Evolutionary conservation across 805 yeast genomes (phyloP).

Genomic region (Myxozyma melibiosi): DNA sequence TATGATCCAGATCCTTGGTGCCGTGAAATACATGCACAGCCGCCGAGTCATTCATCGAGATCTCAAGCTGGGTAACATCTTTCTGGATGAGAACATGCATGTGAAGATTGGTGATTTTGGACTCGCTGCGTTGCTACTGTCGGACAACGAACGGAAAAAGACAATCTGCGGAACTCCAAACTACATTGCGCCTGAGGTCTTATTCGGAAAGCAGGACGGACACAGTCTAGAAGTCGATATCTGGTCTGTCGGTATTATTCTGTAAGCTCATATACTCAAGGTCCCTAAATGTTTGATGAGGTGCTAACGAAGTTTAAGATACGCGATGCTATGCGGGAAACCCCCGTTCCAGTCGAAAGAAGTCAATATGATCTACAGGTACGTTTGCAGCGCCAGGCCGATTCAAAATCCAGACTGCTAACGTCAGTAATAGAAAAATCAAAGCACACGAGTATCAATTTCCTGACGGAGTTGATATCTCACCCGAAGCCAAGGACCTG

Average conservation of each 20-base stretch:
- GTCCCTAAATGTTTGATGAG: not conserved
- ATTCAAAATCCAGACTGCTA: not conserved
- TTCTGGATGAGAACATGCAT: constrained; percentile 91
- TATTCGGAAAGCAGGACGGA: constrained; percentile 80
- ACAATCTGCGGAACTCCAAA: constrained; percentile 99
- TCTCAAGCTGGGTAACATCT: constrained; percentile 91
- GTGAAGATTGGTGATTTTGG: constrained; percentile 98
- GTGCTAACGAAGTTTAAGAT: constrained; percentile 6
- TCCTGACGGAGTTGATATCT: constrained; percentile 66
- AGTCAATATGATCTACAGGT: constrained; percentile 83
- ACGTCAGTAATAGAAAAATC: constrained; percentile 46
- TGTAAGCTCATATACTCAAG: constrained; percentile 55
- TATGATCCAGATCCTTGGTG: constrained; percentile 92
- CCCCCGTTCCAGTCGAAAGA: constrained; percentile 98
- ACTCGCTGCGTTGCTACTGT: constrained; percentile 88
- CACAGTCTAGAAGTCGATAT: constrained; percentile 94
- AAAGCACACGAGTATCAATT: constrained; percentile 77
- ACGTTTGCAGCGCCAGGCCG: not conserved
- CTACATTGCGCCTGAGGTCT: constrained; percentile 96
- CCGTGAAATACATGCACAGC: constrained; percentile 87
- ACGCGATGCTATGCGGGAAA: constrained; percentile 86
- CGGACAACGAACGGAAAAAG: constrained; percentile 71
- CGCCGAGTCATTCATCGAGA: constrained; percentile 95
- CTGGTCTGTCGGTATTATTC: constrained; percentile 98
- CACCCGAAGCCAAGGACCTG: constrained; percentile 70